Evolutionary conservation across 306 rosid species (phyloP).

Genomic region (Acmispon strigosus): DNA sequence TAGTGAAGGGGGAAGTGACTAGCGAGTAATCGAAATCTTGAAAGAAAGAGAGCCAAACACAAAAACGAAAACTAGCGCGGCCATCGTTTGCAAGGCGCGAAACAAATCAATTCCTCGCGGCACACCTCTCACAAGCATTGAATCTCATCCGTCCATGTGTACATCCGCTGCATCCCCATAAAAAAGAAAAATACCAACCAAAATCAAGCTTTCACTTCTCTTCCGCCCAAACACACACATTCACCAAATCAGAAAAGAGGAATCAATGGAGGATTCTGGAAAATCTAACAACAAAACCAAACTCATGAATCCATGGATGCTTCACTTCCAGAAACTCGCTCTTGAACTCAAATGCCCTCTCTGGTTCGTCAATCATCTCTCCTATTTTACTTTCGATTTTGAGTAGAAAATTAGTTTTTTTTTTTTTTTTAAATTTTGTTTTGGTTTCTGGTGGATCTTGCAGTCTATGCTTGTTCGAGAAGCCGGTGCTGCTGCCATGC

Average conservation of each 20-base stretch:
- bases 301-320: slow-evolving; percentile 56
- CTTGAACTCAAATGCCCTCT: slow-evolving; percentile 92
- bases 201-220: background rate
- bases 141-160: slow-evolving; percentile 40
- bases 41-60: background rate
- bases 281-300: background rate
- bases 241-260: too few species aligned
- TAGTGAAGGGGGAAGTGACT: too few species aligned
- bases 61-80: slow-evolving; percentile 19
- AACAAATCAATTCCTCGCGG: slow-evolving; percentile 19
- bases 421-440: background rate
- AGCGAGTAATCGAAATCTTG: background rate
- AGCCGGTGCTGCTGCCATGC: slow-evolving; percentile 76
- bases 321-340: slow-evolving; percentile 71
- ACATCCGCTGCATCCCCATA: background rate
- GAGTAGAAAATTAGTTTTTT: background rate
- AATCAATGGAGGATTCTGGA: slow-evolving; percentile 47
- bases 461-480: slow-evolving; percentile 56
- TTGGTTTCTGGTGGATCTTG: slow-evolving; percentile 8
- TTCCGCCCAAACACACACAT: background rate
- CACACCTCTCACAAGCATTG: background rate
- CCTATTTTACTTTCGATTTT: background rate
- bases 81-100: slow-evolving; percentile 23
- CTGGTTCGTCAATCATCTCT: slow-evolving; percentile 35
- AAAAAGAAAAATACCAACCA: too few species aligned